A percentile compares a stretch with the other conserved stretches of the same genome.
Evolutionary conservation across 306 rosid species (phyloP).

Genomic region (Quillaja saponaria): DNA sequence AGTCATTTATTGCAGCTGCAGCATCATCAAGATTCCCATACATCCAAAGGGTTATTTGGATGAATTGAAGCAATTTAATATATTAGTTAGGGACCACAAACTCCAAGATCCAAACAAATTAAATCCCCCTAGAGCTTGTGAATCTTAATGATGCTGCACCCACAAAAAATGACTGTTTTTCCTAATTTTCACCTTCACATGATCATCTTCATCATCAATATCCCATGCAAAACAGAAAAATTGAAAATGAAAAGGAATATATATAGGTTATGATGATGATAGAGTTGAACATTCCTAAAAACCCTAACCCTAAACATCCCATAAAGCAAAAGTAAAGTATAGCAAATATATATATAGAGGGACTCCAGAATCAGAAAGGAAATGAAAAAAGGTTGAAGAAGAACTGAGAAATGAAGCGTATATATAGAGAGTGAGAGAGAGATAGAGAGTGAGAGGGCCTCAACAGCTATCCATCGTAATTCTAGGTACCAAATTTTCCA

Average conservation of each 20-base stretch:
- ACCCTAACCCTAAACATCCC: slow-evolving; percentile 46
- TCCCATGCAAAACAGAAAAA: slow-evolving; percentile 18
- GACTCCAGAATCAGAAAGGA: not conserved
- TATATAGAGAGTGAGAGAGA: slow-evolving; percentile 32
- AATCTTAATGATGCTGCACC: slow-evolving; percentile 94
- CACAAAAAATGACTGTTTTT: slow-evolving; percentile 45
- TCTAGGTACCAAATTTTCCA: slow-evolving; percentile 60
- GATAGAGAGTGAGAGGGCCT: not conserved
- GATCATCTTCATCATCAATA: slow-evolving; percentile 1
- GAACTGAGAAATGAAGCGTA: slow-evolving; percentile 33
- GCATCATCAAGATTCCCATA: slow-evolving; percentile 96
- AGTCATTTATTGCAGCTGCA: slow-evolving; percentile 78
- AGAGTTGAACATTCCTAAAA: slow-evolving; percentile 33
- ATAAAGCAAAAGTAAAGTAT: slow-evolving; percentile 20
- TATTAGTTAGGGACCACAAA: slow-evolving; percentile 20
- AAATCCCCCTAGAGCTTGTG: slow-evolving; percentile 43
- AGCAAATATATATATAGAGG: not conserved
- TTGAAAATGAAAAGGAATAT: not conserved
- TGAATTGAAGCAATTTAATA: slow-evolving; percentile 1
- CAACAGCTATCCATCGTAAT: slow-evolving; percentile 74
- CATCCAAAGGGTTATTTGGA: slow-evolving; percentile 17
- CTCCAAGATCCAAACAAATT: slow-evolving; percentile 15
- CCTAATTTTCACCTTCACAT: slow-evolving; percentile 20
- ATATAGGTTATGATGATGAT: not conserved
- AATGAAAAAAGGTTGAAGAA: slow-evolving; percentile 1